These are phyloP conservation scores for Heterobasidion irregulare DNA, from an alignment of 1,284 basidiomycete species.

Conservation along the genomic window DNA sequence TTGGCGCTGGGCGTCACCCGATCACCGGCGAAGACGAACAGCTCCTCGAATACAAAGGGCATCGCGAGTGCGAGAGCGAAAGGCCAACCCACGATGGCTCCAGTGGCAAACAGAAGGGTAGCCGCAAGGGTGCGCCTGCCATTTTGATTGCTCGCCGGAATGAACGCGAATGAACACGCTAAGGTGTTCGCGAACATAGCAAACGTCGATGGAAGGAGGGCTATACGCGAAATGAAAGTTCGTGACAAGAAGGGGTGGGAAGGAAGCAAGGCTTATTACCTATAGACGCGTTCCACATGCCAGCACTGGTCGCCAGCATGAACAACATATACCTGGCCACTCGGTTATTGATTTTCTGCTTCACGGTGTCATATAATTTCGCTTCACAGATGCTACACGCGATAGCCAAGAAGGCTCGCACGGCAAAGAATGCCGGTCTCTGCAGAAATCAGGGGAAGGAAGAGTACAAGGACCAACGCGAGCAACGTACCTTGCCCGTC, in stretches of 20 bases:
- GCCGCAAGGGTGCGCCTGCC: constrained; percentile 50
- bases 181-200: constrained; percentile 88
- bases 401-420: constrained; percentile 75
- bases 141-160: constrained; percentile 55
- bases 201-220: constrained; percentile 91
- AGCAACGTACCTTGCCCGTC: constrained; percentile 20
- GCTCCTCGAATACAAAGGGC: constrained; percentile 89
- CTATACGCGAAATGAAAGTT: constrained; percentile 28
- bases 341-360: constrained; percentile 78
- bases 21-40: constrained; percentile 75
- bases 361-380: constrained; percentile 78
- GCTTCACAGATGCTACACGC: constrained; percentile 76
- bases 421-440: constrained; percentile 83
- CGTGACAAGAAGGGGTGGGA: neutral
- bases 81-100: constrained; percentile 93
- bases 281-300: constrained; percentile 88
- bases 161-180: constrained; percentile 72
- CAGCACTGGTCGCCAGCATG: constrained; percentile 78
- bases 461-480: neutral
- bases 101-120: constrained; percentile 70
- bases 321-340: constrained; percentile 90
- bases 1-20: constrained; percentile 44
- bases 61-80: constrained; percentile 82
- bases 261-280: constrained; percentile 34
- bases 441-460: constrained; percentile 22